These are phyloP conservation scores for Stentor roeselii DNA, from an alignment of 73 alveolate genomes.

Conservation along the genomic window DNA sequence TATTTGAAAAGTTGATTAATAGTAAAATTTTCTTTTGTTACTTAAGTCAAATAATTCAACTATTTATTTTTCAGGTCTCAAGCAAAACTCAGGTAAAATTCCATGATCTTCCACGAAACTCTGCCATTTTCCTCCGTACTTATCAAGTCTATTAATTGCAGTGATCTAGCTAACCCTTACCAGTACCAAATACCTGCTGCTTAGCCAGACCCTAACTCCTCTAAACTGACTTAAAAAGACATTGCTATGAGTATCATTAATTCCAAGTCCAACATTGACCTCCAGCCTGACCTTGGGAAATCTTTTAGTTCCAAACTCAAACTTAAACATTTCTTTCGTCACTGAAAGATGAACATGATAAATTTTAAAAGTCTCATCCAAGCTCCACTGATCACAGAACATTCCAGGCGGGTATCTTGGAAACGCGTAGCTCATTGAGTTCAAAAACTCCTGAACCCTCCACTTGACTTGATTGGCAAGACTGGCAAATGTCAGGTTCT, in stretches of 20 bases:
- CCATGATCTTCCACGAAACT: no score
- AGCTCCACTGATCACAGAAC: neutral
- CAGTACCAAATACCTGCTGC: neutral
- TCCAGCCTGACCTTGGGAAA: neutral
- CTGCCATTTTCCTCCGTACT: slow-evolving; percentile 13
- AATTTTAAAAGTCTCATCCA: no score
- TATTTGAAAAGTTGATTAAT: no score
- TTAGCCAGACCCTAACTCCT: neutral
- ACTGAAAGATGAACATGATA: neutral
- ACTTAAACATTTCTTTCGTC: neutral
- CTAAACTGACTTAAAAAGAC: neutral
- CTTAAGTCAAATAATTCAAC: no score
- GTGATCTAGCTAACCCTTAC: neutral
- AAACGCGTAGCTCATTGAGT: neutral
- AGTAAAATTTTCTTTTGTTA: no score
- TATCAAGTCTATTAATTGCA: neutral
- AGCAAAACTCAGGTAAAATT: no score
- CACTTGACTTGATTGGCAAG: neutral
- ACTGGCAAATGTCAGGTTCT: neutral
- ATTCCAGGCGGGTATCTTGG: neutral
- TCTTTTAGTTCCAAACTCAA: neutral
- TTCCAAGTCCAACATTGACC: neutral
- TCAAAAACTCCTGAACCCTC: no score
- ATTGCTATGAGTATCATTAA: no score
- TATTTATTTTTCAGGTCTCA: no score